These are phyloP conservation scores for Xylariaceae sp. DNA, from an alignment of 2,329 filamentous ascomycete species.

Conservation along the genomic window DNA sequence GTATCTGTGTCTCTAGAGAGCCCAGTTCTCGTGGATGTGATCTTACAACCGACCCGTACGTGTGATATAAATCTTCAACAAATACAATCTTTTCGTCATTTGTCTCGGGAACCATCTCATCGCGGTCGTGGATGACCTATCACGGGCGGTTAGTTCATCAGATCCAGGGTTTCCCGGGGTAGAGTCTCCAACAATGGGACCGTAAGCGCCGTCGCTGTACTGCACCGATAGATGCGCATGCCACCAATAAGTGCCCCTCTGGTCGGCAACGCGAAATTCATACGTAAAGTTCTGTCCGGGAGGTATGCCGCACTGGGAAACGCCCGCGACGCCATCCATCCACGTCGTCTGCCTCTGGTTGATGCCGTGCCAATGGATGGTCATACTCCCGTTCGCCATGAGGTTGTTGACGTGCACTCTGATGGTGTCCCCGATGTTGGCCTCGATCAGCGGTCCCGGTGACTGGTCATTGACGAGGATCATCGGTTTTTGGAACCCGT, in stretches of 20 bases:
- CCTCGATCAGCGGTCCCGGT: conserved; percentile 49
- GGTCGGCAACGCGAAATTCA: conserved; percentile 54
- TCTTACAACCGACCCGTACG: conserved; percentile 38
- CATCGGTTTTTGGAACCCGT: conserved; percentile 43
- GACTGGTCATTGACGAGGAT: conserved; percentile 45
- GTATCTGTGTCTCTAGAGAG: not conserved
- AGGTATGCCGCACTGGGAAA: conserved; percentile 63
- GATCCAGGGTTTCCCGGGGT: not conserved
- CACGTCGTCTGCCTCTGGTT: conserved; percentile 64
- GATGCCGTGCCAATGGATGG: conserved; percentile 71
- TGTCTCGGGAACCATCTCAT: conserved; percentile 33
- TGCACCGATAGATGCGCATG: conserved; percentile 64
- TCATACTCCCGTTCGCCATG: conserved; percentile 46
- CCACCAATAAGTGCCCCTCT: conserved; percentile 52
- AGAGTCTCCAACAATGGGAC: conserved; percentile 53
- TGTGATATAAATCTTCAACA: conserved; percentile 44
- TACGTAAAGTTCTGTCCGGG: conserved; percentile 61
- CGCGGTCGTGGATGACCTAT: conserved; percentile 42
- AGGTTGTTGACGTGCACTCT: conserved; percentile 45
- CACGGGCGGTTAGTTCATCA: conserved; percentile 2
- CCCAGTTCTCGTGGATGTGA: not conserved
- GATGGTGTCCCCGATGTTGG: conserved; percentile 47
- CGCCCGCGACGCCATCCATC: conserved; percentile 67
- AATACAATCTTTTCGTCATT: conserved; percentile 44
- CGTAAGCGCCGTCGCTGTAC: conserved; percentile 67